Evolutionary conservation across 805 yeast genomes (phyloP), one percentile per base, ranked within the genome.

Genomic region (Grigorovia yakushimaensis): DNA sequence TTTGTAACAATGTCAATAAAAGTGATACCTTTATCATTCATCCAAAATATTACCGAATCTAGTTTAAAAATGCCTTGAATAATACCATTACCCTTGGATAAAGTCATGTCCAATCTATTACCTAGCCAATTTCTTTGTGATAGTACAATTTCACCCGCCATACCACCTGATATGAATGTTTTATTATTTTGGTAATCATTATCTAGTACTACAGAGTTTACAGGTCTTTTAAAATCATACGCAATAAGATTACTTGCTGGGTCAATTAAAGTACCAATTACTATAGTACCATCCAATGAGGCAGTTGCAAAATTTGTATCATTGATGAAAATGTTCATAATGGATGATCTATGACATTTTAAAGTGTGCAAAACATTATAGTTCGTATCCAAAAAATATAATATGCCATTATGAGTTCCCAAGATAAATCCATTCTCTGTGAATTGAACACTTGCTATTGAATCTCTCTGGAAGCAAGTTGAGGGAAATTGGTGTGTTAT

Each of bases 231-330:
- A 63, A 88, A 85, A 64, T 89, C 95, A 54, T 77, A 82, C 2
- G 88, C 88, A 0, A 74, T 70, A 2, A 84, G 77, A 33, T 33
- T 33, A 54, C 84, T 93, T 4, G 70, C 66, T 18, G 77, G 77
- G 51, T 82, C 84, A 1, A 53, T 17, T 5, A 49, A 39, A 4
- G 88, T 76, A 0, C 96, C 93, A 4, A 88, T 76, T 1, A 88
- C 88, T 0, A 91, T 84, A 0, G 95, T 84, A 0, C 98, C 98
- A 61, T 93, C 98, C 70, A 91, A 82, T 0, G 97, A 88, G 0
- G 89, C 96, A 0, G 95, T 81, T 0, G 93, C 94, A 50, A 93
- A 78, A 57, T 74, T 79, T 8, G 65, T 65, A 0, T 94, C 93
- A 58, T 87, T 94, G 1, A 84, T 73, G 46, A 81, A 77, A 0